These are phyloP conservation scores for Nicotiana sylvestris DNA, from an alignment of 257 asterid genomes.

Conservation along the genomic window DNA sequence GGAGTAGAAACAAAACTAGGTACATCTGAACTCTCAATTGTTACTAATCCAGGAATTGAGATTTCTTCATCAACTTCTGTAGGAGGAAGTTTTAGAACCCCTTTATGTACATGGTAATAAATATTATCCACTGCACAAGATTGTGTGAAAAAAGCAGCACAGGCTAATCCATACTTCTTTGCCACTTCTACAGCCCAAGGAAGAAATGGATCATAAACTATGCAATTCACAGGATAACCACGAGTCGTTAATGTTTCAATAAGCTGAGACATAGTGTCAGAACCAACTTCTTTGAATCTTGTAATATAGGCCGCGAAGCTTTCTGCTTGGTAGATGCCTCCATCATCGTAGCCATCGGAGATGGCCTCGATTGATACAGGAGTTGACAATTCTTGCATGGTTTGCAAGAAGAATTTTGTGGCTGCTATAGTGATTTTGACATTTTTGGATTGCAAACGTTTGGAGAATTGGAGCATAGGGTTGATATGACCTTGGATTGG, in stretches of 20 bases:
- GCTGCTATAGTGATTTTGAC: constrained; percentile 2
- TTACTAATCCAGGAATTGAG: constrained; percentile 4
- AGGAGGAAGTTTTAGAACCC: constrained; percentile 1
- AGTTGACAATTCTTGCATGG: constrained; percentile 18
- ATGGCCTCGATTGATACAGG: constrained; percentile 19
- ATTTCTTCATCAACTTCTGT: background rate
- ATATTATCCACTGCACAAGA: constrained; percentile 17
- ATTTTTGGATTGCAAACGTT: constrained; percentile 30
- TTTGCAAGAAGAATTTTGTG: background rate
- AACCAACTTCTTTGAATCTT: constrained; percentile 23
- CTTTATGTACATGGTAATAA: constrained; percentile 17
- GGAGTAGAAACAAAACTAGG: constrained; percentile 10
- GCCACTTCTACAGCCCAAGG: constrained; percentile 27
- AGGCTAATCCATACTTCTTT: background rate
- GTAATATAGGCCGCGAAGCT: constrained; percentile 25
- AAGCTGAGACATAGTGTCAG: constrained; percentile 9
- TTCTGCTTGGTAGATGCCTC: background rate
- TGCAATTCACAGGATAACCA: constrained; percentile 11
- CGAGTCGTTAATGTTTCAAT: background rate
- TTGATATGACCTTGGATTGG: constrained; percentile 45
- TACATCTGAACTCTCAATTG: background rate
- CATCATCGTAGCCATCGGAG: constrained; percentile 20
- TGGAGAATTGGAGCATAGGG: constrained; percentile 49
- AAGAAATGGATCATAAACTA: constrained; percentile 19
- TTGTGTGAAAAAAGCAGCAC: constrained; percentile 19